Base-by-base conservation (phyloP, 768 basidiomycete genomes). In the Artomyces pyxidatus region DNA sequence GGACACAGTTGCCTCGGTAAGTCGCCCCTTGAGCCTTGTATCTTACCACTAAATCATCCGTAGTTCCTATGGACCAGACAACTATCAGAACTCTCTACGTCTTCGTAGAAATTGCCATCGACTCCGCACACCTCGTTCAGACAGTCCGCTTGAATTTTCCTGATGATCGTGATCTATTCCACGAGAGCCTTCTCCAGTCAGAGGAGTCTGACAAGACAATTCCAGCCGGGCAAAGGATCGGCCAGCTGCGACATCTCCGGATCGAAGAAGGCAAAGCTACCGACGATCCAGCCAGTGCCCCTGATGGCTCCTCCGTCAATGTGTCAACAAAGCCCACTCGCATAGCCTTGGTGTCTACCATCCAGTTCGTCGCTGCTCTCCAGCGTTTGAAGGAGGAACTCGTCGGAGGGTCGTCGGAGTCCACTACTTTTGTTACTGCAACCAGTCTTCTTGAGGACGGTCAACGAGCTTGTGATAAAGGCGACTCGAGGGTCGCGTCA, bases 51-150 rank as follows among this genome's bases (percentile, higher is more conserved):
- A 37, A 48, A 40, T 30, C 52, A 48, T 55, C 49, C 41, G 3
- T 53, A 96, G 96, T 99, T 6, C 96, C 96, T 0, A 91, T 97
- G 66, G 89, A 94, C 59, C 85, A 90, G 56, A 97, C 93, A 0
- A 77, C 78, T 3, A 86, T 98, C 63, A 96, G 90, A 61, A 97
- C 95, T 0, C 81, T 99, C 17, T 99, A 99, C 61, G 78, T 99
- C 48, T 99, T 99, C 60, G 96, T 99, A 22, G 96, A 99, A 66
- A 98, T 99, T 54, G 76, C 80, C 12, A 91, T 99, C 59, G 96
- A 99, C 65, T 81, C 87, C 0, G 55, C 66, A 0, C 96, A 99
- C 65, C 78, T 98, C 27, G 71, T 72, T 3, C 77, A 90, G 57
- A 89, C 94, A 1, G 75, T 99, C 51, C 81, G 93, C 11, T 71